phyloP scores from a whole-genome alignment of 805 yeast species.

The Starmerella scarabaei region DNA sequence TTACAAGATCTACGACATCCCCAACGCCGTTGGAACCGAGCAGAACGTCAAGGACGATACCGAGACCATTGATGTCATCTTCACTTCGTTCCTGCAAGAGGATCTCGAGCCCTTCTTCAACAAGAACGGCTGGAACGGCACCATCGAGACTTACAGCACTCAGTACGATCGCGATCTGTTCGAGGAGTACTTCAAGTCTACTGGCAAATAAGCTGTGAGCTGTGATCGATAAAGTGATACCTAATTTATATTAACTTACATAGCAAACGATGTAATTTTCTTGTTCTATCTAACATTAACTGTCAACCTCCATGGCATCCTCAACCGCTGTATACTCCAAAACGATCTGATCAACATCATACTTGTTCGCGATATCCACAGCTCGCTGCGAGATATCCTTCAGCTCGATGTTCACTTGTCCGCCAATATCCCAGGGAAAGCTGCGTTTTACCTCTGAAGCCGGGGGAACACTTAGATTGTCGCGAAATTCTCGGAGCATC shows the following conservation, averaged over 20 bases:
- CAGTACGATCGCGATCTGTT: constrained; percentile 10
- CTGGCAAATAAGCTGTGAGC: no score
- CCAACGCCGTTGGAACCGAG: constrained; percentile 58
- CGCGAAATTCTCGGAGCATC: constrained; percentile 2
- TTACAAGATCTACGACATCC: constrained; percentile 44
- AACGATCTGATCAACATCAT: constrained; percentile 1
- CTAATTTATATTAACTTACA: no score
- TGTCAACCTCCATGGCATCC: background rate
- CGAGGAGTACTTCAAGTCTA: constrained; percentile 3
- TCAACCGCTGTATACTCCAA: constrained; percentile 1
- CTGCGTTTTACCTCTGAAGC: background rate
- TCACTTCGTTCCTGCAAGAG: constrained; percentile 55
- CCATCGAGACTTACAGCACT: constrained; percentile 5
- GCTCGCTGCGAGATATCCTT: constrained; percentile 1
- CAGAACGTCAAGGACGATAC: constrained; percentile 24
- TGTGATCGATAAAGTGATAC: background rate
- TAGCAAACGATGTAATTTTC: no score
- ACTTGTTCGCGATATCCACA: constrained; percentile 7
- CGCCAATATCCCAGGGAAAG: constrained; percentile 5
- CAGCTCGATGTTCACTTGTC: constrained; percentile 4
- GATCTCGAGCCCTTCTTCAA: constrained; percentile 35
- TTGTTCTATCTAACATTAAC: background rate
- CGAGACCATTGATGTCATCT: constrained; percentile 36
- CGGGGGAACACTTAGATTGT: background rate
- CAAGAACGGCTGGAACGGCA: constrained; percentile 7